These are phyloP conservation scores for Naganishia onofrii DNA, from an alignment of 768 basidiomycete genomes.

Conservation along the genomic window DNA sequence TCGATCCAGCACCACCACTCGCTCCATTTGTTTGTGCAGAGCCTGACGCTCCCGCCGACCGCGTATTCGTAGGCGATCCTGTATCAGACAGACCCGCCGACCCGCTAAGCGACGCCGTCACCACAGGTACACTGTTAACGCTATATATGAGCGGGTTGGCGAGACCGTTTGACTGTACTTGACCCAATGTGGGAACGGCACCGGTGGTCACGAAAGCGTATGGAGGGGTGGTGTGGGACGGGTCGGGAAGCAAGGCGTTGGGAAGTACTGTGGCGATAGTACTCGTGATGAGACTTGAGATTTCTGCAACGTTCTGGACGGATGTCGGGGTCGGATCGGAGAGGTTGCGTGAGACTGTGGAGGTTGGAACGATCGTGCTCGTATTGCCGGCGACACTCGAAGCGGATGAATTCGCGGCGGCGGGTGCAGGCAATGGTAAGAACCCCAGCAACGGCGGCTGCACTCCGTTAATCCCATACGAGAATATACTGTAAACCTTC, in stretches of 20 bases:
- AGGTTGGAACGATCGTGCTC: conserved; percentile 10
- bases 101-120: background rate
- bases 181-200: conserved; percentile 3
- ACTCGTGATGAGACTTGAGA: conserved; percentile 17
- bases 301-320: conserved; percentile 22
- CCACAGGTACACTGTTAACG: conserved; percentile 22
- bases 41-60: background rate
- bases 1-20: background rate
- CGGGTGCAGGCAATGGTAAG: conserved; percentile 35
- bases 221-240: conserved; percentile 28
- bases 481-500: conserved; percentile 46
- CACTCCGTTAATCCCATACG: conserved; percentile 44
- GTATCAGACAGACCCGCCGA: background rate
- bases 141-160: conserved; percentile 26
- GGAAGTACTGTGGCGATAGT: conserved; percentile 30
- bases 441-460: conserved; percentile 49
- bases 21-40: conserved; percentile 2
- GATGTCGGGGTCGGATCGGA: conserved; percentile 25
- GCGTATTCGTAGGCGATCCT: background rate
- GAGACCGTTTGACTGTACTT: conserved; percentile 26
- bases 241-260: conserved; percentile 32
- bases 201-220: conserved; percentile 29
- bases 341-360: background rate
- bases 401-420: background rate
- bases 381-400: conserved; percentile 10